Percentiles rank a stretch among this genome's conserved stretches.
Evolutionary conservation across 495 filamentous ascomycete genomes (phyloP).

Genomic region (Neurospora sp.): DNA sequence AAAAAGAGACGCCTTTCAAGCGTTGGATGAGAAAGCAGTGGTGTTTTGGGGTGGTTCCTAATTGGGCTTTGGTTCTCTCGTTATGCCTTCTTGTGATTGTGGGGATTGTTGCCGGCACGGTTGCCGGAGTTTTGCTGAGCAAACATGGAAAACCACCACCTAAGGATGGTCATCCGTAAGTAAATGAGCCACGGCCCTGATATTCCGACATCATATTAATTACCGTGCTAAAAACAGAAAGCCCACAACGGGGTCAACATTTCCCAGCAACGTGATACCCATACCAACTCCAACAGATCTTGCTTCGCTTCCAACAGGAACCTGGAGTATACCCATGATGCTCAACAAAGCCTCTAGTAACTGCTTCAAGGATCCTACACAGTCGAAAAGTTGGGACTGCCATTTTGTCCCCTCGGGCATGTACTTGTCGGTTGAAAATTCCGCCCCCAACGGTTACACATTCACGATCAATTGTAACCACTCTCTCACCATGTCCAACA

Average conservation of each 20-base stretch:
- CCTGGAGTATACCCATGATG: conserved; percentile 48
- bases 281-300: conserved; percentile 49
- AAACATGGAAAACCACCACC: conserved; percentile 17
- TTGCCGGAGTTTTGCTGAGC: conserved; percentile 29
- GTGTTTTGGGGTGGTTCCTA: conserved; percentile 54
- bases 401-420: conserved; percentile 26
- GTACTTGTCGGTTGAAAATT: conserved; percentile 19
- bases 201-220: neutral
- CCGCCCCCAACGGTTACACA: conserved; percentile 17
- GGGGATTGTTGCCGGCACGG: conserved; percentile 52
- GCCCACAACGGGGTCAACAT: neutral
- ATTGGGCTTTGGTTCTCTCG: conserved; percentile 56
- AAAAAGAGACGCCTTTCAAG: conserved; percentile 38
- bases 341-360: conserved; percentile 48
- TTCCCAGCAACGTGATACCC: conserved; percentile 41
- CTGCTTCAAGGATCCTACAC: conserved; percentile 54
- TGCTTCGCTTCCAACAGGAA: conserved; percentile 52
- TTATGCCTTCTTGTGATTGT: conserved; percentile 45
- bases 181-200: neutral
- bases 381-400: conserved; percentile 64
- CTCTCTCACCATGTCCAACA: conserved; percentile 20
- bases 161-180: conserved; percentile 19
- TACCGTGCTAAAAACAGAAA: neutral
- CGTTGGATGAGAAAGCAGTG: conserved; percentile 49
- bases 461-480: conserved; percentile 26